Base-by-base conservation (phyloP, 768 basidiomycete genomes). In the Leccinum ochraceum region DNA sequence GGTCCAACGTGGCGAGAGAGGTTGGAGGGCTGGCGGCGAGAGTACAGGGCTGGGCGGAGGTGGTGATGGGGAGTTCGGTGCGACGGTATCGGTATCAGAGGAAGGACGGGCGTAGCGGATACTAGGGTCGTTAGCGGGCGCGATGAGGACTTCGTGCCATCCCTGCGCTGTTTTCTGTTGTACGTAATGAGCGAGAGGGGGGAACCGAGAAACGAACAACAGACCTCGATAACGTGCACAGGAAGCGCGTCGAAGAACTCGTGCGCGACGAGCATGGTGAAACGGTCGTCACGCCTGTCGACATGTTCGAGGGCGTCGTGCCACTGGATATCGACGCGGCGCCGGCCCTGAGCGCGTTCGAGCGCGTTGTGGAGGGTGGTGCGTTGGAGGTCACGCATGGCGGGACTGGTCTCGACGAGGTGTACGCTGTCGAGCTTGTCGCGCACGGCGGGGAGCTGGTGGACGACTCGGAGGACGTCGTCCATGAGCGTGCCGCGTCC, bases 171-270 rank as follows among this genome's bases (percentile, higher is more conserved):
- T 87, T 86, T 86, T 94, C 92, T 94, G 32, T 10, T n/a, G 26
- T 17, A 14, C 37, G 6, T 6, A 6, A n/a, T 20, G 42, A 26
- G 22, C 11, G 14, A 10, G 4, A n/a, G 3, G 1, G 3, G 0
- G 7, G 6, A n/a, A 20, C 8, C 34, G 34, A 34, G 3, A 37
- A 10, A 7, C 4, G 2, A 24, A 70, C 3, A 9, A 42, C 79
- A 11, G 64, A 94, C 95, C 80, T 96, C 87, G 39, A 98, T 77
- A 39, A 95, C 78, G 73, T 97, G 92, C 52, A 98, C 87, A 0
- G 97, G 96, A 49, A 99, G 80, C 0, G 95, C 95, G 71, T 98
- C 97, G 63, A 99, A 98, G 76, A 98, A 96, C 70, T 98, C 97
- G 74, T 99, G 95, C 0, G 97, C 97, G 16, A 98, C 77, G 26